Evolutionary conservation across 1,284 basidiomycete genomes (phyloP).

Genomic region (Crucibulum cyathiforme): DNA sequence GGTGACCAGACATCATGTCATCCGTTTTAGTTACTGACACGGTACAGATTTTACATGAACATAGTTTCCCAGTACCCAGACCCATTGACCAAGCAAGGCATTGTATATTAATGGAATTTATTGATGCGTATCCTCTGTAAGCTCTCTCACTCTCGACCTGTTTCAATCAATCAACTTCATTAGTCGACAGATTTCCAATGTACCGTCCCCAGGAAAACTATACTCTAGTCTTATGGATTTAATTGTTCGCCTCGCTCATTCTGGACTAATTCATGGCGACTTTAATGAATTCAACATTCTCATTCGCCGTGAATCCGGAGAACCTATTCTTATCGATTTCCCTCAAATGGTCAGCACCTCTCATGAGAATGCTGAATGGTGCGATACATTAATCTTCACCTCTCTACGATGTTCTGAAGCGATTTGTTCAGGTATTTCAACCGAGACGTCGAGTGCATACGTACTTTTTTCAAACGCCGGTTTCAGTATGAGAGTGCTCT

Average conservation of each 20-base stretch:
- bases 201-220: slow-evolving; percentile 86
- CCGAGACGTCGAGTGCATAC: slow-evolving; percentile 96
- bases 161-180: slow-evolving; percentile 10
- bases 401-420: too few species aligned
- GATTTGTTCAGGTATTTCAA: slow-evolving; percentile 87
- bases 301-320: slow-evolving; percentile 80
- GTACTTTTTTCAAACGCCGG: slow-evolving; percentile 89
- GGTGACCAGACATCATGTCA: slow-evolving; percentile 47
- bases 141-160: slow-evolving; percentile 26
- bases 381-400: background rate
- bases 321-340: slow-evolving; percentile 97
- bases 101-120: slow-evolving; percentile 94
- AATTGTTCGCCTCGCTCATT: slow-evolving; percentile 91
- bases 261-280: slow-evolving; percentile 97
- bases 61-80: slow-evolving; percentile 91
- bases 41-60: slow-evolving; percentile 85
- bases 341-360: slow-evolving; percentile 99
- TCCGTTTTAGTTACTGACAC: background rate
- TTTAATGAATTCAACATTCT: slow-evolving; percentile 99
- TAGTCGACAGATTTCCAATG: slow-evolving; percentile 87
- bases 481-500: slow-evolving; percentile 93
- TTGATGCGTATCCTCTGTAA: slow-evolving; percentile 94
- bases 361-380: slow-evolving; percentile 97
- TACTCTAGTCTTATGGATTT: slow-evolving; percentile 96
- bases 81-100: slow-evolving; percentile 96